Percentiles rank a stretch among this genome's conserved stretches.
Conservation (phyloP, 352 stramenopile genomes). For the Phytophthora rubi region DNA sequence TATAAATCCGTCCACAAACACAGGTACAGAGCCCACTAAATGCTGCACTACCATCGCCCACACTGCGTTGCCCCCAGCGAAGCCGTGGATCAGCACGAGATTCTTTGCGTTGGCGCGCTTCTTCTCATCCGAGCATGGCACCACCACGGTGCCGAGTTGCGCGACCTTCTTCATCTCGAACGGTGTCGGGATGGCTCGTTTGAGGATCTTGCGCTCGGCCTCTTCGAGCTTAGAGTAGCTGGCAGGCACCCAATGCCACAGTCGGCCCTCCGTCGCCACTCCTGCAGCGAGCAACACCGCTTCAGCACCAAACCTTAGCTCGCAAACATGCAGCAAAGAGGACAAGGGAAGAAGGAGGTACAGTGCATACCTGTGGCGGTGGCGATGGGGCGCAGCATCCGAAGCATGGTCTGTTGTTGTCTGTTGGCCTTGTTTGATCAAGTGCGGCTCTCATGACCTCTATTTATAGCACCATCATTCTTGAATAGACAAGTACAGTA, state of each 20-base stretch:
- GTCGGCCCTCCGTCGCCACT: constrained; percentile 56
- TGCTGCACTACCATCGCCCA: constrained; percentile 65
- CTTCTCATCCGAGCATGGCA: constrained; percentile 70
- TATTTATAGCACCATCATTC: not conserved
- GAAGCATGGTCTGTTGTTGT: constrained; percentile 30
- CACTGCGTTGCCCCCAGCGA: constrained; percentile 77
- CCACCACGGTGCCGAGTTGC: constrained; percentile 77
- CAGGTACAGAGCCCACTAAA: not conserved
- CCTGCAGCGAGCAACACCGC: constrained; percentile 60
- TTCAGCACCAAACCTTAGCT: constrained; percentile 38
- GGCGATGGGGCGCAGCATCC: constrained; percentile 40
- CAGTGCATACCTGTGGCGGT: constrained; percentile 37
- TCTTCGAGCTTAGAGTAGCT: constrained; percentile 71
- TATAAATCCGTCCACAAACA: not conserved
- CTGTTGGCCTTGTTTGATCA: not conserved
- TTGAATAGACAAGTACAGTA: constrained; percentile 2
- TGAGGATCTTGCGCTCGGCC: constrained; percentile 68
- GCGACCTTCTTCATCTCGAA: constrained; percentile 87
- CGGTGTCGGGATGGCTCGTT: constrained; percentile 43
- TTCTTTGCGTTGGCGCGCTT: constrained; percentile 63
- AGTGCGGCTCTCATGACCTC: too few species aligned
- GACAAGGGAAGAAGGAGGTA: not conserved
- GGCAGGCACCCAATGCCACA: constrained; percentile 81
- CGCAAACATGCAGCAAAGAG: not conserved
- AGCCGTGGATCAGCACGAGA: constrained; percentile 85